These are phyloP conservation scores for Irpex sp. DNA, from an alignment of 1,284 basidiomycete genomes.

Conservation along the genomic window DNA sequence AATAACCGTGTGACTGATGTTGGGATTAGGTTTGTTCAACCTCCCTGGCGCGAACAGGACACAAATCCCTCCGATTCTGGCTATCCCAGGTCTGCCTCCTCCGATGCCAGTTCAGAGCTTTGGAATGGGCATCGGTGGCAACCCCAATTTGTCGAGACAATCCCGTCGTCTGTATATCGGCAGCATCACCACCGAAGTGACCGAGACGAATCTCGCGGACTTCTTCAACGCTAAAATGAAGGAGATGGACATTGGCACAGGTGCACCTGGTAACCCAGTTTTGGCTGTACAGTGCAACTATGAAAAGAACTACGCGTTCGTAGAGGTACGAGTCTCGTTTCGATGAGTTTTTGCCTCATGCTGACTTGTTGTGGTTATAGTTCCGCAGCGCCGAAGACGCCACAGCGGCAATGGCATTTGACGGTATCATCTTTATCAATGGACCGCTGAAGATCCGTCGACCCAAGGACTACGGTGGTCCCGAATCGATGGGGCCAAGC, in stretches of 20 bases:
- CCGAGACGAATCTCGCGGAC: slow-evolving; percentile 82
- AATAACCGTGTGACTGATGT: neutral
- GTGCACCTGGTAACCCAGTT: slow-evolving; percentile 83
- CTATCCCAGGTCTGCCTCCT: slow-evolving; percentile 71
- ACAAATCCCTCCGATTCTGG: slow-evolving; percentile 76
- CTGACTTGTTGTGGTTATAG: slow-evolving; percentile 34
- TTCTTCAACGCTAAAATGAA: slow-evolving; percentile 97
- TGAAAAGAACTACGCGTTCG: slow-evolving; percentile 97
- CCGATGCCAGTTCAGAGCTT: slow-evolving; percentile 79
- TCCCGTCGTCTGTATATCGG: slow-evolving; percentile 94
- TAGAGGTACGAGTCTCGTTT: slow-evolving; percentile 59
- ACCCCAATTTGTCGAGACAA: slow-evolving; percentile 85
- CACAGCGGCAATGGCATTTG: slow-evolving; percentile 93
- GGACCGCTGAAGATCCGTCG: slow-evolving; percentile 91
- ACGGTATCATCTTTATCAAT: slow-evolving; percentile 92
- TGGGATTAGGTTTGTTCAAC: slow-evolving; percentile 74
- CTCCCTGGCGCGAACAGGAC: slow-evolving; percentile 88
- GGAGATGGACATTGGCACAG: slow-evolving; percentile 83
- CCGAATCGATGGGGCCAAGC: slow-evolving; percentile 55
- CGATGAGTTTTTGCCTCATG: neutral
- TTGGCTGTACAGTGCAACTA: slow-evolving; percentile 92
- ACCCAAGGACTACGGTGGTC: slow-evolving; percentile 92
- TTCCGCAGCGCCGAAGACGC: slow-evolving; percentile 97
- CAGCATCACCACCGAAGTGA: slow-evolving; percentile 89
- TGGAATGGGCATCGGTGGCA: slow-evolving; percentile 78